phyloP scores from a whole-genome alignment of 192 early-diverging fungal genomes.

The Dissophora globulifera region DNA sequence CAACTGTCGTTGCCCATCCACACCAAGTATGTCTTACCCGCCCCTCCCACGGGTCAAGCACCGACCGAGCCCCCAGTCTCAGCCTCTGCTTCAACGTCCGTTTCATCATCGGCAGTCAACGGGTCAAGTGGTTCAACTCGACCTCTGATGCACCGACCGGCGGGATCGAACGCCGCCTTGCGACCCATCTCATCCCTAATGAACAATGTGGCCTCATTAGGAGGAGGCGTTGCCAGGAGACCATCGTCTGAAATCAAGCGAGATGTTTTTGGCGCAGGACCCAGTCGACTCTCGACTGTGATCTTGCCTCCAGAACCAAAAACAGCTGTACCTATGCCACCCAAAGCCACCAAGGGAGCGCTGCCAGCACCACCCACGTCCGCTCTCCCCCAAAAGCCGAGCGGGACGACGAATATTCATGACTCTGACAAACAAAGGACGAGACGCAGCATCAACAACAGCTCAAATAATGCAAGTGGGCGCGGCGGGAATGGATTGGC shows the following conservation, averaged over 20 bases:
- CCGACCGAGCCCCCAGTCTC: conserved; percentile 23
- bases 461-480: background rate
- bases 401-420: too few species aligned
- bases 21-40: conserved; percentile 33
- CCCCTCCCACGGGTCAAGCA: conserved; percentile 27
- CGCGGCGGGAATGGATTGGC: background rate
- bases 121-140: too few species aligned
- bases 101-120: background rate
- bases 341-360: conserved; percentile 3
- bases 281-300: conserved; percentile 13
- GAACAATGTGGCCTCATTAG: conserved; percentile 26
- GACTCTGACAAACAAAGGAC: too few species aligned
- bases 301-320: conserved; percentile 23
- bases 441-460: too few species aligned
- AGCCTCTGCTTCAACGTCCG: background rate
- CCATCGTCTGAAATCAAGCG: conserved; percentile 20
- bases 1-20: conserved; percentile 49
- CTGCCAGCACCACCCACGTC: conserved; percentile 46
- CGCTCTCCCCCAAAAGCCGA: conserved; percentile 31
- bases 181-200: conserved; percentile 28
- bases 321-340: conserved; percentile 27
- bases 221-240: conserved; percentile 36
- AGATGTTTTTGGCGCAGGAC: conserved; percentile 6
- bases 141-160: conserved; percentile 4
- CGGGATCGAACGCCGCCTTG: conserved; percentile 10